phyloP scores from a whole-genome alignment of 2,329 filamentous ascomycete species.

The Diplodia corticola region DNA sequence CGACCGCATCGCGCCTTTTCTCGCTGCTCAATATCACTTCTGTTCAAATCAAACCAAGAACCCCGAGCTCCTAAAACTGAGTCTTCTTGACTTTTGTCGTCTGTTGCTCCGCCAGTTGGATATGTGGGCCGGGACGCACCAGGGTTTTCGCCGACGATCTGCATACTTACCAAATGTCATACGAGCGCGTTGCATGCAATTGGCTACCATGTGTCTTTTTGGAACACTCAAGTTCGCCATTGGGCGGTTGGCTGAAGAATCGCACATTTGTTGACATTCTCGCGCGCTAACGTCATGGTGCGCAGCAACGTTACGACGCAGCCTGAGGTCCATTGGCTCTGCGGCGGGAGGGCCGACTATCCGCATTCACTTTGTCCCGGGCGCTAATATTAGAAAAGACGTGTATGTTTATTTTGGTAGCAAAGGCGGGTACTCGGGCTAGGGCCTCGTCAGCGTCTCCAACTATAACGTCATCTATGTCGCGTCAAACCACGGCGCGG shows the following conservation, averaged over 20 bases:
- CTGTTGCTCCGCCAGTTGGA: conserved; percentile 45
- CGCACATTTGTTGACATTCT: conserved; percentile 54
- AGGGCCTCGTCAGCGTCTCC: conserved; percentile 40
- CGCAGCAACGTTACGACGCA: conserved; percentile 39
- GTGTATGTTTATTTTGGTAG: neutral
- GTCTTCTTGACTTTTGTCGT: conserved; percentile 48
- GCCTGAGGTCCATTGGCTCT: conserved; percentile 50
- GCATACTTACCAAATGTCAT: neutral
- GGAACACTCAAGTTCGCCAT: neutral
- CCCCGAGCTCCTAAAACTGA: conserved; percentile 28
- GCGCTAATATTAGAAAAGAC: conserved; percentile 34
- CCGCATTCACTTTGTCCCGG: conserved; percentile 31
- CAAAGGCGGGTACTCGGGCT: conserved; percentile 29
- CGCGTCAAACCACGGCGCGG: conserved; percentile 49
- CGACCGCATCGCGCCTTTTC: neutral
- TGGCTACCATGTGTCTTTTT: neutral
- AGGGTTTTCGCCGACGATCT: conserved; percentile 32
- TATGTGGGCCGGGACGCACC: conserved; percentile 45
- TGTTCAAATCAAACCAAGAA: neutral
- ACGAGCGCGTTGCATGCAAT: conserved; percentile 6
- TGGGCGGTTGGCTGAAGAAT: conserved; percentile 39
- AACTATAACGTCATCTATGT: conserved; percentile 47
- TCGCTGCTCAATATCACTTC: neutral
- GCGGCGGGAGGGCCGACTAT: conserved; percentile 28
- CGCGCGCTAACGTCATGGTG: conserved; percentile 46